Evolutionary conservation across 495 filamentous ascomycete genomes (phyloP), one percentile per base, ranked within the genome.

Genomic region (Podospora pseudopauciseta): DNA sequence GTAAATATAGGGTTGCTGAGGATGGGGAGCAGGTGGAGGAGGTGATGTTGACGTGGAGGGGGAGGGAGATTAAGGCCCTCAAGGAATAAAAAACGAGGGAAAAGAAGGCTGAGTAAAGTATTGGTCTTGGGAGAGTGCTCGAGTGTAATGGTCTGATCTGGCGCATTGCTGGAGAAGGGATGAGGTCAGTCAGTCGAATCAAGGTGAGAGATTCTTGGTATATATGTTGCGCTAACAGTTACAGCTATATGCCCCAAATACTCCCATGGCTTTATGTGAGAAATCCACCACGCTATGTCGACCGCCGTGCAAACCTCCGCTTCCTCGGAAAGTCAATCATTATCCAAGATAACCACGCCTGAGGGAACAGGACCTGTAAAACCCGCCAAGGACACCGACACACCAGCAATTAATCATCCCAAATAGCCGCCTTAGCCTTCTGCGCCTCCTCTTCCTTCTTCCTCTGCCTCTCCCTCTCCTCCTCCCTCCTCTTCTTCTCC

Each of bases 401-500:
- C 34, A 15, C 5, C 57, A 53, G 32, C 27, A 7, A 5, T 84
- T 79, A 97, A 76, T 90, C 90, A 59, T 94, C 89, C 95, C 94
- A 97, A 57, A 96, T 84, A 23, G 90, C 89, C 67, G 82, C 84
- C 81, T 88, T 94, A 34, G 86, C 87, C 76, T 80, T 85, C 78
- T 93, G 90, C 58, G 83, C 85, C 77, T 92, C 90, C 75, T 89
- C 86, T 76, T 85, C 85, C 63, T 84, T 86, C 76, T 81, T 84
- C 69, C 81, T 86, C 76, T 85, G 83, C 70, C 82, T 87, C 71
- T 90, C 90, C 71, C 84, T 87, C 78, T 92, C 92, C 69, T 83
- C 83, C 73, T 96, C 91, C 67, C 89, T 80, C 72, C 86, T 83
- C 82, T 88, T 92, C 66, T 86, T 87, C 83, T 97, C 94, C 81